Evolutionary conservation across 441 rosid species (phyloP), one percentile per base, ranked within the genome.

Genomic region (Erodium trifolium): DNA sequence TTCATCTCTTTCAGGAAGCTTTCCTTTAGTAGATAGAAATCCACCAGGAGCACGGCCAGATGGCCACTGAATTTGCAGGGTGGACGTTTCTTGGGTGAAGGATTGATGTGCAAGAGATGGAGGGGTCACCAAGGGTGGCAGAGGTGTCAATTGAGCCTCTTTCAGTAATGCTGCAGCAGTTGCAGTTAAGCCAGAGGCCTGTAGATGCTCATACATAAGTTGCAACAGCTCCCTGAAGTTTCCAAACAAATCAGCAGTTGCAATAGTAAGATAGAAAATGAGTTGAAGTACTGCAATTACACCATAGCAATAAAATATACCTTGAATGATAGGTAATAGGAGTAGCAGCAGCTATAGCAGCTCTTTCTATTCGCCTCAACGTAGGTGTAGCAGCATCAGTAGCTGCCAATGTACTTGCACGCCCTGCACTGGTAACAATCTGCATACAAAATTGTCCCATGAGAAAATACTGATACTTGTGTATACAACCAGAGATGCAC

Each of bases 371-470:
- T 73, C 99, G 97, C 75, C 91, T 87, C 77, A 92, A 73, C 27
- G 98, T 88, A 63, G 99, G 98, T 68, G 93, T 94, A 66, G 98
- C 98, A 72, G 99, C 99, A 89, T 94, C 99, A 17, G 96, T 90
- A 67, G 98, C 99, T 65, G 99, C 94, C 67, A 94, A 74, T 16
- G 96, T 84, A 80, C 87, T 92, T 3, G 97, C 93, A 77, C 96
- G 93, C 51, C 99, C 99, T 16, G 99, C 88, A 79, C 89, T 94
- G 69, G 98, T 94, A 70, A 94, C 93, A 78, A 92, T 86, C 99
- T 94, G 82, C 71, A 83, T 68, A 70, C 59, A 72, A 34, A 70
- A 71, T 68, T 31, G 70, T 67, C 37, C 70, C 4, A 37, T 7
- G 71, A 72, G 65, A 62, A 8, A 62, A 70, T 39, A 34, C 12